These are phyloP conservation scores for Cryphonectria radicalis DNA, from an alignment of 2,329 filamentous ascomycete species.

Conservation along the genomic window DNA sequence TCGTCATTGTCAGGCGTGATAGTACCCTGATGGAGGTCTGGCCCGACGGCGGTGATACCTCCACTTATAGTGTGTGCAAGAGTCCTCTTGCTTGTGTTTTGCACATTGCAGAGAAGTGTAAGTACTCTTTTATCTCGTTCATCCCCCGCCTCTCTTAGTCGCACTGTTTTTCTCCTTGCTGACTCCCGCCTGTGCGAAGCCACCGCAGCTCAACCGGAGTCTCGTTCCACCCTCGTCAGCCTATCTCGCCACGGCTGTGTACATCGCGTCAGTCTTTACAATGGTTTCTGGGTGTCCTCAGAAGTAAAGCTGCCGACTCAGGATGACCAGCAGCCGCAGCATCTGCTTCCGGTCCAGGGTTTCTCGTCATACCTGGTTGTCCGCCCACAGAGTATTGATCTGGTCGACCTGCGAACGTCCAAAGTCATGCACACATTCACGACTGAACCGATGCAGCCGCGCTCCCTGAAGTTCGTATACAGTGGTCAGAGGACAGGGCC, in stretches of 20 bases:
- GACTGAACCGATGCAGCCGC: slow-evolving; percentile 61
- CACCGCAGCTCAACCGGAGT: slow-evolving; percentile 31
- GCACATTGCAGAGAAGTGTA: slow-evolving; percentile 51
- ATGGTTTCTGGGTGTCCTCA: slow-evolving; percentile 54
- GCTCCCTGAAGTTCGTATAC: slow-evolving; percentile 65
- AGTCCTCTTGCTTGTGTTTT: slow-evolving; percentile 57
- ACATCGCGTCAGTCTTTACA: slow-evolving; percentile 49
- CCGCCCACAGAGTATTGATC: slow-evolving; percentile 58
- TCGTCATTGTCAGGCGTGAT: slow-evolving; percentile 67
- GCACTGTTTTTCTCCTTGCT: not conserved
- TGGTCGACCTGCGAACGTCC: slow-evolving; percentile 63
- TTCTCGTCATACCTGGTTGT: slow-evolving; percentile 66
- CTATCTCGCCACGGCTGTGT: slow-evolving; percentile 56
- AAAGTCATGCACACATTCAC: slow-evolving; percentile 65
- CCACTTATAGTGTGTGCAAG: slow-evolving; percentile 54
- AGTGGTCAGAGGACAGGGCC: slow-evolving; percentile 54
- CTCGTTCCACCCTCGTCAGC: slow-evolving; percentile 47
- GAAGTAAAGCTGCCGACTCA: slow-evolving; percentile 47
- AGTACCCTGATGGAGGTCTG: slow-evolving; percentile 65
- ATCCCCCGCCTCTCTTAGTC: not conserved
- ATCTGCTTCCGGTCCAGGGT: slow-evolving; percentile 61
- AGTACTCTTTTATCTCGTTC: slow-evolving; percentile 29
- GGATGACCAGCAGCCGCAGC: slow-evolving; percentile 52
- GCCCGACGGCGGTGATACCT: slow-evolving; percentile 47
- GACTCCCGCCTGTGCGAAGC: slow-evolving; percentile 22